Conservation (phyloP, 352 stramenopile species). For the Phytophthora europaea region DNA sequence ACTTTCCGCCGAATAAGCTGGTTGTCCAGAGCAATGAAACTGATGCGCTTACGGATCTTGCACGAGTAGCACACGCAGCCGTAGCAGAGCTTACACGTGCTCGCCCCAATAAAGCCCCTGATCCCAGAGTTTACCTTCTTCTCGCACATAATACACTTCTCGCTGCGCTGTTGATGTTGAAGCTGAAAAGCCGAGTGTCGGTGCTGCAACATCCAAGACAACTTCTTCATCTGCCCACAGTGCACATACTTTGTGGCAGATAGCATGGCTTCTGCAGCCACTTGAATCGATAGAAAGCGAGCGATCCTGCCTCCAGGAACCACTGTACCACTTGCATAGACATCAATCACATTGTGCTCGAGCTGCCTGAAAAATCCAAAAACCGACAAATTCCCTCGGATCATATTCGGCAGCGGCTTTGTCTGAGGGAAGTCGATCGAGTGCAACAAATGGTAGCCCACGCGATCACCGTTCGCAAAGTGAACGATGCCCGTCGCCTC, state of each 20-base stretch:
- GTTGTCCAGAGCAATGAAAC: not conserved
- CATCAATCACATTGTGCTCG: constrained; percentile 14
- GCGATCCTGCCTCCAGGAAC: constrained; percentile 5
- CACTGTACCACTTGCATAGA: constrained; percentile 6
- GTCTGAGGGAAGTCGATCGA: constrained; percentile 26
- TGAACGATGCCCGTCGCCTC: constrained; percentile 10
- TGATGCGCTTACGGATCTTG: constrained; percentile 1
- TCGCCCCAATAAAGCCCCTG: not conserved
- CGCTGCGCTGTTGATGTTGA: not conserved
- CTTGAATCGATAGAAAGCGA: constrained; percentile 13
- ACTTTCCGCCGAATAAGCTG: constrained; percentile 1
- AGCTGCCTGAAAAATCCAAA: constrained; percentile 34
- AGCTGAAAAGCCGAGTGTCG: constrained; percentile 1
- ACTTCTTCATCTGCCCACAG: constrained; percentile 7
- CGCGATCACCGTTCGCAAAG: constrained; percentile 12
- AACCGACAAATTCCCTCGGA: constrained; percentile 45
- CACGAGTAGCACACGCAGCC: not conserved
- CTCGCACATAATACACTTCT: not conserved
- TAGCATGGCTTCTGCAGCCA: constrained; percentile 12
- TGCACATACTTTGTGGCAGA: constrained; percentile 25
- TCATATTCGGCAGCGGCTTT: constrained; percentile 17
- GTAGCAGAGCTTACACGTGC: constrained; percentile 1
- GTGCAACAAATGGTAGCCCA: constrained; percentile 21
- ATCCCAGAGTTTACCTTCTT: not conserved
- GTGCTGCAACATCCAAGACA: constrained; percentile 6